These are phyloP conservation scores for Hypoxylon sp. DNA, from an alignment of 2,329 filamentous ascomycete genomes.

Conservation along the genomic window DNA sequence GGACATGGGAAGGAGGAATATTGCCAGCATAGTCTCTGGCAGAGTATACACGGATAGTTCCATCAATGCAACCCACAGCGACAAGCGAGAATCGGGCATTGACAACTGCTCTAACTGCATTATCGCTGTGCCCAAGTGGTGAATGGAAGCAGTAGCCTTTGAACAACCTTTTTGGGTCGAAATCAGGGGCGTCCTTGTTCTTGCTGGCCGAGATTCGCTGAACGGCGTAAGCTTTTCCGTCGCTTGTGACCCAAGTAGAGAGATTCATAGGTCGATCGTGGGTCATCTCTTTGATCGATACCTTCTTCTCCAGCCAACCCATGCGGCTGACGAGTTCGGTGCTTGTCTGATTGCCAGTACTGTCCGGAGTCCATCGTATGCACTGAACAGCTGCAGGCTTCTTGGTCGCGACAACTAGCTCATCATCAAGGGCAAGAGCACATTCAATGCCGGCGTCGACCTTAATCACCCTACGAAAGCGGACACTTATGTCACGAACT, in stretches of 20 bases:
- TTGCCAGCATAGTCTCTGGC: constrained; percentile 95
- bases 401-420: constrained; percentile 89
- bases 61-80: constrained; percentile 85
- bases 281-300: constrained; percentile 85
- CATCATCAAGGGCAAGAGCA: constrained; percentile 90
- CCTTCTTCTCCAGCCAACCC: constrained; percentile 85
- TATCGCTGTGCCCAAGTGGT: constrained; percentile 71
- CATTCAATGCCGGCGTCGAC: constrained; percentile 95
- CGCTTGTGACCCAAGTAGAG: constrained; percentile 90
- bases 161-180: constrained; percentile 78
- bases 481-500: constrained; percentile 87
- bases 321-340: constrained; percentile 92
- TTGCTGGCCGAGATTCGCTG: constrained; percentile 72
- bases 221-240: constrained; percentile 91
- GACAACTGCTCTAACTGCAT: constrained; percentile 82
- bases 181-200: constrained; percentile 59
- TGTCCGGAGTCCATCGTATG: constrained; percentile 93
- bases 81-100: constrained; percentile 96
- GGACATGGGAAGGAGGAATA: constrained; percentile 86
- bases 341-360: constrained; percentile 84
- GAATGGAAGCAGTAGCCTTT: constrained; percentile 91
- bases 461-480: constrained; percentile 97
- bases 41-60: constrained; percentile 88
- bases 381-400: constrained; percentile 97
- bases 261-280: constrained; percentile 97